A percentile compares a stretch with the other conserved stretches of the same genome.
Evolutionary conservation across 2,329 filamentous ascomycete genomes (phyloP).

Genomic region (Whalleya microplaca): DNA sequence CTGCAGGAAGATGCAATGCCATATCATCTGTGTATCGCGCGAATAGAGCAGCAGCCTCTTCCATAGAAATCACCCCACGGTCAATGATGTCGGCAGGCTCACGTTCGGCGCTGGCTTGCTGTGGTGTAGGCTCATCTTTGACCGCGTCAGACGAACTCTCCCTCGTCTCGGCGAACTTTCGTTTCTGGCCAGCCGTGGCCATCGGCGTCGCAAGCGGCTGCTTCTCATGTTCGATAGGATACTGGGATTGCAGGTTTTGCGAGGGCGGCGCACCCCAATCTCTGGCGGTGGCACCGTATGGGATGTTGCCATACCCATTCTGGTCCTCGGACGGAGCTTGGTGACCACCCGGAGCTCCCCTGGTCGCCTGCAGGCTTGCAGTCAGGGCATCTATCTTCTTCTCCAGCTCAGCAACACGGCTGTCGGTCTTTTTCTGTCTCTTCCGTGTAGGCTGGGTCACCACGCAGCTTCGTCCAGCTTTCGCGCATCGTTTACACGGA

Average conservation of each 20-base stretch:
- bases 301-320: constrained; percentile 12
- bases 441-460: constrained; percentile 77
- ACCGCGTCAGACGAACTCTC: constrained; percentile 26
- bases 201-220: constrained; percentile 17
- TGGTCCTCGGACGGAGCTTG: constrained; percentile 25
- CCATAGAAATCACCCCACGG: constrained; percentile 60
- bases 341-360: constrained; percentile 26
- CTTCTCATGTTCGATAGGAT: constrained; percentile 20
- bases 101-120: constrained; percentile 2
- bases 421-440: constrained; percentile 90
- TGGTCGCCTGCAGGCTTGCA: constrained; percentile 69
- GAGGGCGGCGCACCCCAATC: constrained; percentile 31
- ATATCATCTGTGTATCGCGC: constrained; percentile 62
- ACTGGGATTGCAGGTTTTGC: constrained; percentile 19
- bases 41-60: constrained; percentile 59
- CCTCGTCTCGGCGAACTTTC: constrained; percentile 40
- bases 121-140: constrained; percentile 26
- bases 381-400: constrained; percentile 91
- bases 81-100: constrained; percentile 57
- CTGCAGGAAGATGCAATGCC: constrained; percentile 63
- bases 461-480: constrained; percentile 76
- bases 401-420: constrained; percentile 85
- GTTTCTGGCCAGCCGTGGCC: constrained; percentile 43
- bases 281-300: constrained; percentile 8
- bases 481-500: constrained; percentile 75